phyloP scores from a whole-genome alignment of 139 green algal genomes.

The Zygnema cylindricum region DNA sequence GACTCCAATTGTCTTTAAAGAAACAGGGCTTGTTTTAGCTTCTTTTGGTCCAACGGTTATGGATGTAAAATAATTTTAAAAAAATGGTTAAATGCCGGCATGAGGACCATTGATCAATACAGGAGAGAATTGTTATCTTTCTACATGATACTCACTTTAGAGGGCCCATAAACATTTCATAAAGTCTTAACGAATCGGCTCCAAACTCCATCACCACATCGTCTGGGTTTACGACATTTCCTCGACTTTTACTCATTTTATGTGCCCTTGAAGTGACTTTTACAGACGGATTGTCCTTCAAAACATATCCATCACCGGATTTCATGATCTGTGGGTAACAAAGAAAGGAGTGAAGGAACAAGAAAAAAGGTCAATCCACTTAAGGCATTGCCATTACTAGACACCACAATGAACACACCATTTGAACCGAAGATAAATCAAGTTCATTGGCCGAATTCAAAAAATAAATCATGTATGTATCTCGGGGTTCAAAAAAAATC shows the following conservation, averaged over 20 bases:
- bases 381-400: neutral
- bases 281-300: conserved; percentile 37
- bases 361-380: neutral
- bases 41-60: too few species aligned
- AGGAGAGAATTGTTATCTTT: too few species aligned
- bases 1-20: too few species aligned
- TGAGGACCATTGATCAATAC: too few species aligned
- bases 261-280: conserved; percentile 81
- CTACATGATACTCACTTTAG: conserved; percentile 73
- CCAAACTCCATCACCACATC: conserved; percentile 90
- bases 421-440: too few species aligned
- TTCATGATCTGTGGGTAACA: conserved; percentile 71
- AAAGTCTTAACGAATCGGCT: conserved; percentile 95
- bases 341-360: neutral
- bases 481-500: too few species aligned
- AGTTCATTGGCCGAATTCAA: too few species aligned
- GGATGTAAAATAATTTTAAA: too few species aligned
- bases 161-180: conserved; percentile 99
- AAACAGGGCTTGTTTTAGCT: too few species aligned
- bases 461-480: too few species aligned
- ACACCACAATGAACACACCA: too few species aligned
- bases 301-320: conserved; percentile 70
- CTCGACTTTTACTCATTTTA: conserved; percentile 97
- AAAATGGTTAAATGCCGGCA: too few species aligned
- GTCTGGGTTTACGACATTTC: conserved; percentile 99